These are phyloP conservation scores for Hanseniaspora osmophila DNA, from an alignment of 805 yeast species.

Conservation along the genomic window DNA sequence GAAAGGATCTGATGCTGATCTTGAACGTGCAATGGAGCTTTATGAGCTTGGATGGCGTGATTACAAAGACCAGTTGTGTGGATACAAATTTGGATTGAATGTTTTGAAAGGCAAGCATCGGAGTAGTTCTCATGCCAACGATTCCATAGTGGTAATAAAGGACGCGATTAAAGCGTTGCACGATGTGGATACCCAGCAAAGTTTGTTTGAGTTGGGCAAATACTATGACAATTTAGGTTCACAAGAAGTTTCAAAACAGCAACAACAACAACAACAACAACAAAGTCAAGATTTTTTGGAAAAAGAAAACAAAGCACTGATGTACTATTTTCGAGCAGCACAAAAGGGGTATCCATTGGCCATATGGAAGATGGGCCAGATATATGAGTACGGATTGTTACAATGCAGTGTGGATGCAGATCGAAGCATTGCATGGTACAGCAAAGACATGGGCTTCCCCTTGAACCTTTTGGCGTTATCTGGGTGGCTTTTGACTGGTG, in stretches of 20 bases:
- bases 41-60: constrained; percentile 48
- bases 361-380: constrained; percentile 56
- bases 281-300: constrained; percentile 18
- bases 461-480: constrained; percentile 59
- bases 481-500: constrained; percentile 71
- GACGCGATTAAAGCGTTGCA: constrained; percentile 15
- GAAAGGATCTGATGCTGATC: constrained; percentile 31
- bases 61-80: constrained; percentile 44
- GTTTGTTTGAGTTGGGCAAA: constrained; percentile 43
- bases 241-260: too few relatives aligned
- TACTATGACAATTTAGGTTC: constrained; percentile 28
- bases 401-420: constrained; percentile 32
- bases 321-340: constrained; percentile 46
- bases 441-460: constrained; percentile 21
- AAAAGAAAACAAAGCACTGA: constrained; percentile 31
- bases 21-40: constrained; percentile 35
- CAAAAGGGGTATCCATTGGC: constrained; percentile 48
- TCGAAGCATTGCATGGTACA: constrained; percentile 63
- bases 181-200: constrained; percentile 35
- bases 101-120: background rate
- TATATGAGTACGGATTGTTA: constrained; percentile 56
- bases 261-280: too few relatives aligned
- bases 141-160: background rate
- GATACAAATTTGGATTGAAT: constrained; percentile 55
- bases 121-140: too few relatives aligned